Evolutionary conservation across 2,329 filamentous ascomycete genomes (phyloP).

Genomic region (Trichoderma koningii): DNA sequence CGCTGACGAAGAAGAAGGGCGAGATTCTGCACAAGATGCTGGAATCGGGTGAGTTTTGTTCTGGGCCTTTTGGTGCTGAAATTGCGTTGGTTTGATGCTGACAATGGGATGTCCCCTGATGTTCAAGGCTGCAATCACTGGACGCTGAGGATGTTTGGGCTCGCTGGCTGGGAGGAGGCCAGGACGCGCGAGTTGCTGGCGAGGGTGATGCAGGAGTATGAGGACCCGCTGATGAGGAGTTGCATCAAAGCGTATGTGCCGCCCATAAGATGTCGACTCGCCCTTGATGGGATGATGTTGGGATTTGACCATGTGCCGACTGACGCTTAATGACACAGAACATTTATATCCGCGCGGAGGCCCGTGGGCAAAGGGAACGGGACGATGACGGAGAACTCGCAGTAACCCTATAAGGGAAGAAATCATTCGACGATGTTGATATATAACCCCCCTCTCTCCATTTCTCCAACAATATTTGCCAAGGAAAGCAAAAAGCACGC

Average conservation of each 20-base stretch:
- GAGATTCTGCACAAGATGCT: slow-evolving; percentile 42
- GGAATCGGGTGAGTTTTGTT: slow-evolving; percentile 9
- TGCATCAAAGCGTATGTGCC: slow-evolving; percentile 39
- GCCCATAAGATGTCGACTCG: background rate
- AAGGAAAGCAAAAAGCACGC: background rate
- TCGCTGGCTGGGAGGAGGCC: slow-evolving; percentile 39
- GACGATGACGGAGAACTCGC: background rate
- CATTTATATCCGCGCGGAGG: slow-evolving; percentile 41
- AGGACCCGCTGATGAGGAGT: slow-evolving; percentile 36
- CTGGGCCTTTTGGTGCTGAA: rapidly evolving
- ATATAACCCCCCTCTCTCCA: background rate
- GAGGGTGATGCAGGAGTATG: slow-evolving; percentile 38
- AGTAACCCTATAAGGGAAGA: background rate
- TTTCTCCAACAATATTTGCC: background rate
- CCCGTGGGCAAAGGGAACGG: slow-evolving; percentile 25
- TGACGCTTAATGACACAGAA: slow-evolving; percentile 30
- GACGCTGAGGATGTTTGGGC: slow-evolving; percentile 39
- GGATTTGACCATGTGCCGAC: background rate
- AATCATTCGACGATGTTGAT: background rate
- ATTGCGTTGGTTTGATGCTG: background rate
- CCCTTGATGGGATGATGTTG: background rate
- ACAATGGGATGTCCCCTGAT: background rate
- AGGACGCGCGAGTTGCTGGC: slow-evolving; percentile 38
- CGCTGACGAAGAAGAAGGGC: slow-evolving; percentile 43
- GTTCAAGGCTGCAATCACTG: slow-evolving; percentile 16